Evolutionary conservation across 2,329 filamentous ascomycete genomes (phyloP), one percentile per base, ranked within the genome.

Genomic region (Zelopaecilomyces penicillatus): DNA sequence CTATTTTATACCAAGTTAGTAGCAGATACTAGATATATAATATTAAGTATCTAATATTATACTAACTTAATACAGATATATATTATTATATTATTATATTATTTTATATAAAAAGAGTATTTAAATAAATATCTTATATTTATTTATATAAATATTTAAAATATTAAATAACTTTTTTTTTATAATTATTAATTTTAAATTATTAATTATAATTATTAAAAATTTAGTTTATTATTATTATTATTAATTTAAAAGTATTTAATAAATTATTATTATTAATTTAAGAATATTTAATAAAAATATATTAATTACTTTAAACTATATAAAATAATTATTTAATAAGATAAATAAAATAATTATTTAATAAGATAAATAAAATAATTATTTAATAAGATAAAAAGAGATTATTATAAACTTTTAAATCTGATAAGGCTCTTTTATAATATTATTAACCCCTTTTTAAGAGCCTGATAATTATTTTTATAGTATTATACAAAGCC

Each of bases 161-260:
- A 27, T 39, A 28, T 34, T 34, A 34, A 34, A 34, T 8, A 34
- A n/a, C n/a, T n/a, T n/a, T n/a, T n/a, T n/a, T n/a, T n/a, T n/a
- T n/a, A n/a, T n/a, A n/a, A n/a, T n/a, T n/a, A n/a, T n/a, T 37
- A 37, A 37, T 39, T 39, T 11, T 39, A 39, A 39, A 39, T 39
- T 11, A 28, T 28, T 28, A 39, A 6, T 28, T 39, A 39, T 27
- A 28, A 27, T 28, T 39, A 39, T 28, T 27, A 39, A 39, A 28
- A 37, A 39, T 39, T 39, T 28, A 39, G 30, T 9, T 6, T 27
- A 39, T 28, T 39, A 39, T 28, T 11, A 28, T 9, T 6, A 28
- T 28, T 39, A n/a, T 8, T 39, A 26, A 34, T 34, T 34, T 9
- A 34, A 34, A 3, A 34, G 32, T 39, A 39, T 28, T 26, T 39